A percentile compares a stretch with the other conserved stretches of the same genome.
These are phyloP conservation scores for maize (Zea mays) DNA, from an alignment of 176 grass and related monocot genomes.

Conservation along the genomic window Zm-B73-REFERENCE-NAM-5.0 NC_050096.1:31206001-31206500, in stretches of 20 bases:
- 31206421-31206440: constrained; percentile 38
- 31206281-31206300: background rate
- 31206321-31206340: background rate
- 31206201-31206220: background rate
- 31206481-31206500: constrained; percentile 41
- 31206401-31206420: constrained; percentile 32
- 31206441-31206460: constrained; percentile 43
- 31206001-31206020: no score
- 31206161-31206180: background rate
- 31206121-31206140: background rate
- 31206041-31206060: no score
- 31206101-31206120: constrained; percentile 29
- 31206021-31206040: no score
- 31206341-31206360: background rate
- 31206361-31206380: constrained; percentile 31
- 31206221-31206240: background rate
- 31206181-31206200: background rate
- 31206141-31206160: constrained; percentile 16
- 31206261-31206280: background rate
- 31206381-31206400: background rate
- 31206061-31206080: no score
- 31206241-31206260: background rate
- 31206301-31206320: background rate
- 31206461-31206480: constrained; percentile 47
- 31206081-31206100: no score